Conservation (phyloP, 1,284 basidiomycete species). For the Papiliotrema fonsecae region DNA sequence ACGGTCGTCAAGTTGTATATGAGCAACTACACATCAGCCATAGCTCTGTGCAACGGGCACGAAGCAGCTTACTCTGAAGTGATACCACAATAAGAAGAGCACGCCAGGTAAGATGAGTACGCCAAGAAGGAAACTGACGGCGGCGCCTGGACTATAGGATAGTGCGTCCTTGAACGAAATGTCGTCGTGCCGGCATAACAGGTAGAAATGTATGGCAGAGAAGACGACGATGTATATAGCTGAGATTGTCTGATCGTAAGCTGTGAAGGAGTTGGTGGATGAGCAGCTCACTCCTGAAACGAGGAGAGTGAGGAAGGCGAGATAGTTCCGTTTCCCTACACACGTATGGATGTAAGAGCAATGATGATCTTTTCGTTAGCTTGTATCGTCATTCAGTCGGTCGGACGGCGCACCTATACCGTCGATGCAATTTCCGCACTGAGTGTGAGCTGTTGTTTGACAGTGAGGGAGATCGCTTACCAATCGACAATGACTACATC, state of each 20-base stretch:
- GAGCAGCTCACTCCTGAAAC: constrained; percentile 58
- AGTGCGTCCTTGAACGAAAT: constrained; percentile 60
- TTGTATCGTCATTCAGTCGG: neutral
- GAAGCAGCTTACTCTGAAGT: constrained; percentile 63
- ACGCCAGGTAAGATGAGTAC: constrained; percentile 74
- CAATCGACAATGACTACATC: constrained; percentile 89
- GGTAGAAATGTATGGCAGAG: constrained; percentile 70
- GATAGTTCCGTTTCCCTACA: constrained; percentile 85
- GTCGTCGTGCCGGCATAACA: constrained; percentile 57
- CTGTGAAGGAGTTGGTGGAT: neutral
- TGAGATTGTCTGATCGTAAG: constrained; percentile 56
- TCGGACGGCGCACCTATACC: constrained; percentile 47
- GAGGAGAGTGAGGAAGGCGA: constrained; percentile 76
- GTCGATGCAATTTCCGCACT: constrained; percentile 94
- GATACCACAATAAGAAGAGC: constrained; percentile 70
- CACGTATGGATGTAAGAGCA: constrained; percentile 95
- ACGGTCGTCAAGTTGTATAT: constrained; percentile 84
- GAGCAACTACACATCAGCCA: constrained; percentile 56
- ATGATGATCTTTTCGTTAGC: constrained; percentile 60
- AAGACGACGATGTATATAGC: constrained; percentile 72
- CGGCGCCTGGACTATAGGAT: constrained; percentile 63
- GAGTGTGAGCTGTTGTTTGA: neutral
- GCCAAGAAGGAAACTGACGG: constrained; percentile 66
- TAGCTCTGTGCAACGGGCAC: neutral
- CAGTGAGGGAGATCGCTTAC: constrained; percentile 48